Conservation (phyloP, 805 yeast genomes). For the Ogataea philodendri region DNA sequence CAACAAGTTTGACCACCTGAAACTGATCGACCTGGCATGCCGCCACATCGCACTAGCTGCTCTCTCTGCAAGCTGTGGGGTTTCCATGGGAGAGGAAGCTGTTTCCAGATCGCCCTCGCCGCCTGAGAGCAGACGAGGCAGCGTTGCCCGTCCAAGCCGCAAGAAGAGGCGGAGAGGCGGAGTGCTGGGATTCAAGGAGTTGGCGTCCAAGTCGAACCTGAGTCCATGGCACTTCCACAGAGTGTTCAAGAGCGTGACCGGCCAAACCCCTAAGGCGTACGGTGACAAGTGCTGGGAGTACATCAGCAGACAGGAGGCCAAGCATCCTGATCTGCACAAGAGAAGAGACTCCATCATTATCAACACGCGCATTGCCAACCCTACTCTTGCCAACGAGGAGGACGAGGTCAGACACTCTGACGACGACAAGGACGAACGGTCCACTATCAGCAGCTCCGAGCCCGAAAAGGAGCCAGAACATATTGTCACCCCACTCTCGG, state of each 20-base stretch:
- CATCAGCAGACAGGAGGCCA: conserved; percentile 37
- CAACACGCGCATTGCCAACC: conserved; percentile 34
- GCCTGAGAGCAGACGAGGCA: conserved; percentile 9
- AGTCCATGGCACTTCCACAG: conserved; percentile 94
- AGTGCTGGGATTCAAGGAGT: conserved; percentile 78
- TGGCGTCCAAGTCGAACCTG: conserved; percentile 78
- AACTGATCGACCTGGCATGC: conserved; percentile 74
- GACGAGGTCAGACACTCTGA: conserved; percentile 3
- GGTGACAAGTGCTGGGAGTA: conserved; percentile 79
- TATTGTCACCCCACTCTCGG: not conserved
- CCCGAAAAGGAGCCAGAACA: conserved; percentile 3
- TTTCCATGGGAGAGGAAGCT: conserved; percentile 11
- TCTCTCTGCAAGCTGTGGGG: conserved; percentile 24
- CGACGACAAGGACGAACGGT: conserved; percentile 1
- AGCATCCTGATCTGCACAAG: conserved; percentile 16
- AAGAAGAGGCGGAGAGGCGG: conserved; percentile 70
- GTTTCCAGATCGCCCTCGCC: conserved; percentile 10
- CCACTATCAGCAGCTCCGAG: conserved; percentile 1
- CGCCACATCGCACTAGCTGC: conserved; percentile 83
- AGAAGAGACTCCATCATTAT: conserved; percentile 28
- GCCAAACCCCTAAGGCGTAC: conserved; percentile 83
- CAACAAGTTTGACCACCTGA: conserved; percentile 66
- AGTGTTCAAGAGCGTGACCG: conserved; percentile 82
- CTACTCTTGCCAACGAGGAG: conserved; percentile 28
- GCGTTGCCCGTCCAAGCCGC: conserved; percentile 24